phyloP scores from a whole-genome alignment of 139 green algal genomes.

The Haematococcus sp. region DNA sequence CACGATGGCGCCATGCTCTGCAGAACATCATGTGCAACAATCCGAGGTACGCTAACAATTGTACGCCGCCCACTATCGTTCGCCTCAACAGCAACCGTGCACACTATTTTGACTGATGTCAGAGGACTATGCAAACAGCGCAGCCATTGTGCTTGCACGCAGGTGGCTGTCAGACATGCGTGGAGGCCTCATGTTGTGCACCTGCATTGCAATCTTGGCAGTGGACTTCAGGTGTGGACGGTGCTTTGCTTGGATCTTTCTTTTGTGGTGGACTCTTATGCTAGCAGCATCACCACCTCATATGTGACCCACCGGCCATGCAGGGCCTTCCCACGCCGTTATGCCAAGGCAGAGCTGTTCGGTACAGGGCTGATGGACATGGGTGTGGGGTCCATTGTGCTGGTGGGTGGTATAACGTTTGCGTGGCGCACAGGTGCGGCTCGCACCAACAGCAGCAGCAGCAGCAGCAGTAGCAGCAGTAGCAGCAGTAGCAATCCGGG shows the following conservation, averaged over 20 bases:
- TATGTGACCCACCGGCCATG: neutral
- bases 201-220: conserved; percentile 81
- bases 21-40: no score
- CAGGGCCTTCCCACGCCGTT: conserved; percentile 68
- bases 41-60: no score
- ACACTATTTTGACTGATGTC: no score
- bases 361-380: conserved; percentile 88
- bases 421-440: conserved; percentile 16
- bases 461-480: neutral
- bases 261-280: no score
- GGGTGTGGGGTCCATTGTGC: conserved; percentile 81
- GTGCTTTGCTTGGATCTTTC: neutral
- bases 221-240: conserved; percentile 77
- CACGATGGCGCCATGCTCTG: no score
- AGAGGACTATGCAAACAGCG: no score
- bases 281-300: neutral
- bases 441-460: neutral
- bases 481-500: conserved; percentile 8
- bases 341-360: conserved; percentile 75
- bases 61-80: no score
- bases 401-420: conserved; percentile 48
- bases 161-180: conserved; percentile 64
- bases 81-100: no score
- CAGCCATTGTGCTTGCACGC: no score
- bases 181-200: conserved; percentile 69